phyloP scores from a whole-genome alignment of 306 rosid species.

The Sphenostylis stenocarpa region DNA sequence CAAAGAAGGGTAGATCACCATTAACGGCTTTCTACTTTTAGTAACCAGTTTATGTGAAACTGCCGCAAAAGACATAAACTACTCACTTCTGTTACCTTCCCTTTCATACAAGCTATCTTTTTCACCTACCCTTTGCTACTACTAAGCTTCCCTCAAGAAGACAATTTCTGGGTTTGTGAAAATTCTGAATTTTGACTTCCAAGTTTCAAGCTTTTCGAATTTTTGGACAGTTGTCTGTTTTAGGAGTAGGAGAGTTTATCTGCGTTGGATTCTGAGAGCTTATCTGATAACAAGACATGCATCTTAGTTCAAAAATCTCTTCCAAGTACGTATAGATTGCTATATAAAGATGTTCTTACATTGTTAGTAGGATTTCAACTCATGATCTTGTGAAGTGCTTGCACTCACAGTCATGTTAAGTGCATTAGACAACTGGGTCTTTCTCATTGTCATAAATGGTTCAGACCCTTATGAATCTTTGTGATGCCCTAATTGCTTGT shows the following conservation, averaged over 20 bases:
- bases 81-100: not conserved
- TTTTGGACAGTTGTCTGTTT: not conserved
- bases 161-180: constrained; percentile 13
- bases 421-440: constrained; percentile 1
- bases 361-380: not conserved
- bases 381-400: not conserved
- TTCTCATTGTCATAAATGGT: not conserved
- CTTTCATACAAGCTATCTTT: constrained; percentile 25
- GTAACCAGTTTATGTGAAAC: constrained; percentile 22
- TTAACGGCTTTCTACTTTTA: constrained; percentile 33
- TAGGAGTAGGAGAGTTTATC: not conserved
- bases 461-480: not conserved
- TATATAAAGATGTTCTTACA: not conserved
- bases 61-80: not conserved
- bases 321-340: not conserved
- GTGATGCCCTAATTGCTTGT: not conserved
- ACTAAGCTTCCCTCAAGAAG: not conserved
- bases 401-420: not conserved
- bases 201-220: constrained; percentile 16
- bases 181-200: constrained; percentile 9
- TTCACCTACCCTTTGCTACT: not conserved
- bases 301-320: not conserved
- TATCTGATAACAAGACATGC: not conserved
- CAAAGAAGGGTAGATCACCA: not conserved
- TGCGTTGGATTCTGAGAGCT: not conserved